phyloP scores from a whole-genome alignment of 768 basidiomycete genomes.

The Amanita brunnescens region DNA sequence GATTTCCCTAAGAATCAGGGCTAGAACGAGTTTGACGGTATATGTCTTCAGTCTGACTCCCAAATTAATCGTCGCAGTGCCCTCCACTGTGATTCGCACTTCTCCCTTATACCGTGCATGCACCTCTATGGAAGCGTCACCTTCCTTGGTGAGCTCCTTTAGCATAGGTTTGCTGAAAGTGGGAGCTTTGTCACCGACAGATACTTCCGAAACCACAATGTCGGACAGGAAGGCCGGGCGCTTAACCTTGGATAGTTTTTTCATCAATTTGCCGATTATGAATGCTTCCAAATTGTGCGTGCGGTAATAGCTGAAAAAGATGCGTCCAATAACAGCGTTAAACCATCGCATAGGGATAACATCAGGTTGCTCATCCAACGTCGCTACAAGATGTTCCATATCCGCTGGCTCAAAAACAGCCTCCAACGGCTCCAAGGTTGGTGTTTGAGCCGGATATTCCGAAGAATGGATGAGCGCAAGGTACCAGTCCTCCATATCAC shows the following conservation, averaged over 20 bases:
- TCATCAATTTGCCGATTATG: conserved; percentile 85
- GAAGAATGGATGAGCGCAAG: conserved; percentile 71
- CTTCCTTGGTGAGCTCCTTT: conserved; percentile 92
- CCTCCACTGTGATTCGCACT: conserved; percentile 82
- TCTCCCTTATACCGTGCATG: conserved; percentile 81
- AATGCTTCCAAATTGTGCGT: conserved; percentile 76
- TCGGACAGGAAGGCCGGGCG: conserved; percentile 81
- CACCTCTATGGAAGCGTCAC: conserved; percentile 85
- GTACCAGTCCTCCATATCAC: conserved; percentile 98
- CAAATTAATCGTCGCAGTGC: conserved; percentile 79
- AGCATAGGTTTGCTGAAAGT: conserved; percentile 96
- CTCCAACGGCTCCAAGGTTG: conserved; percentile 50
- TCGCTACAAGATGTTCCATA: conserved; percentile 76
- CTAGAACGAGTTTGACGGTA: conserved; percentile 82
- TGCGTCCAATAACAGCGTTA: conserved; percentile 85
- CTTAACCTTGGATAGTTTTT: conserved; percentile 88
- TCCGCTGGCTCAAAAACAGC: conserved; percentile 66
- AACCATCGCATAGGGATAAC: conserved; percentile 97
- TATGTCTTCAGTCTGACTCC: conserved; percentile 84
- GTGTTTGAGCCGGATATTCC: conserved; percentile 50
- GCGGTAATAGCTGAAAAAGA: conserved; percentile 89
- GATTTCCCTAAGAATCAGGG: conserved; percentile 79
- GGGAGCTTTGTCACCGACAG: conserved; percentile 76
- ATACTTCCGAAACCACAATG: conserved; percentile 80
- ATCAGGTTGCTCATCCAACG: conserved; percentile 89